Conservation (phyloP, 768 basidiomycete species). For the Floccularia luteovirens region DNA sequence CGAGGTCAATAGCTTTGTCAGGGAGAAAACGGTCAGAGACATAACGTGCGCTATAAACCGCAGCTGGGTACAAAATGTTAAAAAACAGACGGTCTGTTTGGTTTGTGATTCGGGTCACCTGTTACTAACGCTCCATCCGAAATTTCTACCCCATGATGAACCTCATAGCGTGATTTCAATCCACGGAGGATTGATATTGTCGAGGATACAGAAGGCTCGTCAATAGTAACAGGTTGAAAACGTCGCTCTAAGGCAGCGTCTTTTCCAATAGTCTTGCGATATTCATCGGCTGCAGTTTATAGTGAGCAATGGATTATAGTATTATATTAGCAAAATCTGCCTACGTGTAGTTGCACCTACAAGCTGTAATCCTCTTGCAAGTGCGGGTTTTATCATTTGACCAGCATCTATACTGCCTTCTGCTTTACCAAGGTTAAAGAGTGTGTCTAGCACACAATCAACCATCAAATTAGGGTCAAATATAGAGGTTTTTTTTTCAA, state of each 20-base stretch:
- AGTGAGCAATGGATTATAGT: conserved; percentile 2
- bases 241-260: conserved; percentile 87
- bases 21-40: conserved; percentile 85
- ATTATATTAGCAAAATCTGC: conserved; percentile 11
- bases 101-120: conserved; percentile 29
- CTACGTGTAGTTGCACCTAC: conserved; percentile 87
- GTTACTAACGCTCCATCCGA: conserved; percentile 85
- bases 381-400: conserved; percentile 89
- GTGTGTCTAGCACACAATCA: conserved; percentile 39
- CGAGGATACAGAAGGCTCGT: conserved; percentile 81
- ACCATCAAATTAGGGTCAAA: not conserved
- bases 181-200: conserved; percentile 86
- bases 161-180: conserved; percentile 78
- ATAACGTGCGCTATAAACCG: conserved; percentile 78
- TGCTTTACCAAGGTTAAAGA: conserved; percentile 85
- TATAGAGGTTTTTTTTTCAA: not conserved
- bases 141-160: conserved; percentile 91
- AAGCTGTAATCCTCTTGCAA: conserved; percentile 80
- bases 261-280: conserved; percentile 86
- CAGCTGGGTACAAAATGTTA: conserved; percentile 37
- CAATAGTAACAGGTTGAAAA: conserved; percentile 85
- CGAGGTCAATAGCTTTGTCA: conserved; percentile 87
- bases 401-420: conserved; percentile 92
- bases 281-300: conserved; percentile 60
- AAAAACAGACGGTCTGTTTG: not conserved